Evolutionary conservation across 139 green algal genomes (phyloP).

Genomic region (Tetraselmis chui): DNA sequence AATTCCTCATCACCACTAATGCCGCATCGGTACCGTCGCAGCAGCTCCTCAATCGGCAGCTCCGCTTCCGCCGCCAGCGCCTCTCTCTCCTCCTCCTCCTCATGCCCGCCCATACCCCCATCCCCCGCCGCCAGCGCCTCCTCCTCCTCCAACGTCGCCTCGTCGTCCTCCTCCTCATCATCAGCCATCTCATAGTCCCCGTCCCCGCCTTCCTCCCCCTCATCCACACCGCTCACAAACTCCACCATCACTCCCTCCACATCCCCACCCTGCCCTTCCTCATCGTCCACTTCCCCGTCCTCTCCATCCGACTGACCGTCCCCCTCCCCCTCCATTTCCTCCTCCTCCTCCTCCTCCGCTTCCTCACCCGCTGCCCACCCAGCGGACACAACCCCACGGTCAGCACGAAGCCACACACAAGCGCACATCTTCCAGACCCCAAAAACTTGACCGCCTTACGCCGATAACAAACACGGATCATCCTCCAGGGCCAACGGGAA

Average conservation of each 20-base stretch:
- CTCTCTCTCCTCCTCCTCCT: conserved; percentile 18
- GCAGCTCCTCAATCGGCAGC: conserved; percentile 79
- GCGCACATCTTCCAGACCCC: too few relatives aligned
- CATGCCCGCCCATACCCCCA: too few relatives aligned
- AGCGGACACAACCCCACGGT: neutral
- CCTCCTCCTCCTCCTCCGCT: conserved; percentile 9
- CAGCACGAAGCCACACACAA: too few relatives aligned
- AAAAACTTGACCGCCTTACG: too few relatives aligned
- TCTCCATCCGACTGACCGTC: conserved; percentile 48
- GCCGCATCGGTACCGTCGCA: conserved; percentile 45
- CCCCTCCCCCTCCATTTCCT: conserved; percentile 14
- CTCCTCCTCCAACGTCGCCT: conserved; percentile 53
- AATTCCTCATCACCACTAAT: neutral
- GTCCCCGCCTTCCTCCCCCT: conserved; percentile 23
- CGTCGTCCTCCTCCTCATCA: neutral
- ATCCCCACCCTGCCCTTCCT: too few relatives aligned
- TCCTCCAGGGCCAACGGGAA: too few relatives aligned
- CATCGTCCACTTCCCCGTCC: conserved; percentile 2
- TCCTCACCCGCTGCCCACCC: conserved; percentile 8
- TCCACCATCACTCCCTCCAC: conserved; percentile 17
- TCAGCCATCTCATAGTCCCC: conserved; percentile 11
- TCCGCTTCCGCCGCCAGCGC: conserved; percentile 72
- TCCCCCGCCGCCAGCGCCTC: conserved; percentile 18
- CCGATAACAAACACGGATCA: too few relatives aligned
- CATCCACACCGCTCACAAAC: conserved; percentile 17